A percentile compares a stretch with the other conserved stretches of the same genome.
Conservation (phyloP, 2,329 filamentous ascomycete species). For the Ceratocystis albifundus region DNA sequence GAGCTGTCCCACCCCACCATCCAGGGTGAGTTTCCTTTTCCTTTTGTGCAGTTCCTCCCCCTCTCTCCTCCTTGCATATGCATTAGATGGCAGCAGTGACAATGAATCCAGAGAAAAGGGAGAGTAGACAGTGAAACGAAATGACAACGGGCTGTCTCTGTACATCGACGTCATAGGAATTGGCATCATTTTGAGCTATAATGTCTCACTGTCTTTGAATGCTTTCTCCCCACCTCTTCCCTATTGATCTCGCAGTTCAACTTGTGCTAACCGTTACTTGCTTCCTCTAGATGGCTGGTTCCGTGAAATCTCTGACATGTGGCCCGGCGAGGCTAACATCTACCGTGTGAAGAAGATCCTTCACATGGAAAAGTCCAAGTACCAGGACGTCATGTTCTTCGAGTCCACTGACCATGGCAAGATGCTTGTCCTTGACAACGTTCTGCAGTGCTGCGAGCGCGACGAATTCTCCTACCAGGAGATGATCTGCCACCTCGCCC, state of each 20-base stretch:
- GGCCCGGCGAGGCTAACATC: conserved; percentile 98
- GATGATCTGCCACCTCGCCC: conserved; percentile 98
- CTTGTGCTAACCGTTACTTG: conserved; percentile 16
- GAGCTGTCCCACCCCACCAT: conserved; percentile 48
- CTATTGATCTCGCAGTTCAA: not conserved
- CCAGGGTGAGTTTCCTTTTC: conserved; percentile 39
- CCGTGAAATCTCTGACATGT: conserved; percentile 97
- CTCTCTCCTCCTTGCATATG: not conserved
- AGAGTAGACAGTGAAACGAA: not conserved
- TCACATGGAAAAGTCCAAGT: conserved; percentile 98
- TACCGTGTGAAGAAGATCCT: conserved; percentile 95
- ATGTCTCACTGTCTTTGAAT: too few species aligned
- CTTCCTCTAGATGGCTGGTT: conserved; percentile 84
- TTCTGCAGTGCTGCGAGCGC: conserved; percentile 96
- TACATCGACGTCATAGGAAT: not conserved
- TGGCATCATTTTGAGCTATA: not conserved
- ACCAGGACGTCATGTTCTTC: conserved; percentile 98
- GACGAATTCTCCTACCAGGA: conserved; percentile 99
- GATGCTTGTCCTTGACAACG: conserved; percentile 94
- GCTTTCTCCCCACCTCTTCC: not conserved
- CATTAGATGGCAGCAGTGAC: not conserved
- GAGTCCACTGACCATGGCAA: conserved; percentile 95
- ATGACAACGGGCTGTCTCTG: not conserved
- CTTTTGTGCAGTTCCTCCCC: not conserved
- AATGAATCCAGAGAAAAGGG: not conserved